phyloP scores from a whole-genome alignment of 2,329 filamentous ascomycete species.

The Aaosphaeria pasadenensis region DNA sequence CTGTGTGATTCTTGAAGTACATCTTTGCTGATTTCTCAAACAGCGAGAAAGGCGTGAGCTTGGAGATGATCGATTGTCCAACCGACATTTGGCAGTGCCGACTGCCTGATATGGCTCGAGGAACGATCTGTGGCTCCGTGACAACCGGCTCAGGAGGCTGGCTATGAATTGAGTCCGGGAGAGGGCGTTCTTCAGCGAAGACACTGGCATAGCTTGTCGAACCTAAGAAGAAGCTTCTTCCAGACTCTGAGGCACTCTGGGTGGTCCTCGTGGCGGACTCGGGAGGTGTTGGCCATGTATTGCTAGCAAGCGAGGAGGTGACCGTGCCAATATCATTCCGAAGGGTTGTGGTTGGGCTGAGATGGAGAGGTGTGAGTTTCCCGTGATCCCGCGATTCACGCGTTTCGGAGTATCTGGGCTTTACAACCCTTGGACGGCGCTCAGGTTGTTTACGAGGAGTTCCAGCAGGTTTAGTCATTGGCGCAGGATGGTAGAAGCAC shows the following conservation, averaged over 20 bases:
- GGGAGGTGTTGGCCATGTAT: constrained; percentile 29
- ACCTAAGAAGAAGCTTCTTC: constrained; percentile 30
- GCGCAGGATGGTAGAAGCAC: constrained; percentile 36
- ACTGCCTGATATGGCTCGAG: constrained; percentile 14
- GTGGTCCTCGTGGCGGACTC: constrained; percentile 20
- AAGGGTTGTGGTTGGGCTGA: constrained; percentile 24
- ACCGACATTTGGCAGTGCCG: constrained; percentile 27
- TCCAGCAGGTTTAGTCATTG: constrained; percentile 35
- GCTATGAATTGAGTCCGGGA: constrained; percentile 28
- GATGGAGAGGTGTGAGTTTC: constrained; percentile 16
- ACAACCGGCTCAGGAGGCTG: constrained; percentile 23
- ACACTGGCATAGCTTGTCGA: constrained; percentile 37
- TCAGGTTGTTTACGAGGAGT: constrained; percentile 34
- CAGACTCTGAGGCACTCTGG: constrained; percentile 16
- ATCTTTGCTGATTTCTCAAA: constrained; percentile 23
- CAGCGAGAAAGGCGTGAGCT: constrained; percentile 25
- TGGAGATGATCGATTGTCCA: constrained; percentile 25
- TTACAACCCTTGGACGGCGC: constrained; percentile 22
- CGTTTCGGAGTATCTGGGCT: constrained; percentile 12
- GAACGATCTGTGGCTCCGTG: constrained; percentile 17
- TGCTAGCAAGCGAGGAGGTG: constrained; percentile 4
- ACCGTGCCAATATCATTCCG: constrained; percentile 18
- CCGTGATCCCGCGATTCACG: constrained; percentile 12
- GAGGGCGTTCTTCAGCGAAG: constrained; percentile 26
- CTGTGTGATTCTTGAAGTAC: constrained; percentile 25